Evolutionary conservation across 805 yeast genomes (phyloP), one percentile per base, ranked within the genome.

Genomic region (Metschnikowia picachoensis): DNA sequence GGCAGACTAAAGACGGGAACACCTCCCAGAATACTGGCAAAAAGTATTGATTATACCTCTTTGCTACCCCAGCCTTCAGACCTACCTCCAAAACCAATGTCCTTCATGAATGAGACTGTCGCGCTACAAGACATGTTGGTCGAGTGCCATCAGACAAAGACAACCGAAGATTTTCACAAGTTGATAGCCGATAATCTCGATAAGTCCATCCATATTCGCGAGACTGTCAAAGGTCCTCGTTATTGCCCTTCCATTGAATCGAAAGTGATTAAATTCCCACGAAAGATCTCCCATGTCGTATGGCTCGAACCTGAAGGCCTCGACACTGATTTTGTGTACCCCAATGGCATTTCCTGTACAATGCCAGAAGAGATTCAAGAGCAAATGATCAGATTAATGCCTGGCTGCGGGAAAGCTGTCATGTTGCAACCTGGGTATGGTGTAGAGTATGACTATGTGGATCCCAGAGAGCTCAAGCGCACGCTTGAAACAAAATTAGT

Each of bases 251-350:
- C 98, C 0, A 81, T 94, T 41, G 99, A 94, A 63, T 82, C 95
- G 6, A 94, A 94, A 60, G 73, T 94, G 28, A 77, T 86, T 35
- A 77, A 89, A 52, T 94, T 94, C 61, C 73, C 87, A 2, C 86
- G 86, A 38, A 91, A 87, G 59, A 68, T 74, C 3, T 70, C 80
- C 0, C 99, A 94, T 62, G 76, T 84, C 46, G 81, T 94, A 4
- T 94, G 99, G 99, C 70, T 94, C 8, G 99, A 94, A 65, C 98
- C 97, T 0, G 99, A 94, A 64, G 99, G 99, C 0, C 68, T 91
- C 14, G 85, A 87, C 56, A 79, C 92, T 0, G 83, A 88, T 60
- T 69, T 87, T n/a, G 85, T 94, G 11, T 94, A 94, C 61, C 99
- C 99, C 0, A 94, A 92, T 59, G 99, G 99, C 13, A 88, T 94